Evolutionary conservation across 208 protist genomes (phyloP).

Genomic region (Trypanosoma vivax): DNA sequence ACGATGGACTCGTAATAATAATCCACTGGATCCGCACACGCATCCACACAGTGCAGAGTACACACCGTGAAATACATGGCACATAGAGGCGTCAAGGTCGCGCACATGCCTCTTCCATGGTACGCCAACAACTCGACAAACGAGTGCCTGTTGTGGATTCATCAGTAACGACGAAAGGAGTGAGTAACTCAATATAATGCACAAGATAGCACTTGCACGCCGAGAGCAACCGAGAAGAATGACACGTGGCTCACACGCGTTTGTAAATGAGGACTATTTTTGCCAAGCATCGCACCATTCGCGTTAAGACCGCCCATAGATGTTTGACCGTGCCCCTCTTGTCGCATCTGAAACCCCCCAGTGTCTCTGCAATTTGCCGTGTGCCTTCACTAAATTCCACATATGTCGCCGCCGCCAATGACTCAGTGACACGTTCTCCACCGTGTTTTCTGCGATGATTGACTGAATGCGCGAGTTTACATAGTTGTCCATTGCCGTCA

Average conservation of each 20-base stretch:
- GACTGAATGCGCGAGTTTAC: slow-evolving; percentile 81
- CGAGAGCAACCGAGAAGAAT: too few species aligned
- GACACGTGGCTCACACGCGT: not conserved
- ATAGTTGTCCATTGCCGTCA: slow-evolving; percentile 70
- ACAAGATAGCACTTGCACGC: too few species aligned
- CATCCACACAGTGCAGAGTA: too few species aligned
- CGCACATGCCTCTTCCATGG: too few species aligned
- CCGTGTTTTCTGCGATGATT: slow-evolving; percentile 87
- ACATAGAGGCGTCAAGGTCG: too few species aligned
- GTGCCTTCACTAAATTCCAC: slow-evolving; percentile 80
- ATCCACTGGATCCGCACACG: too few species aligned
- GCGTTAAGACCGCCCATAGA: slow-evolving; percentile 29
- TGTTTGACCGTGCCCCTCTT: slow-evolving; percentile 54
- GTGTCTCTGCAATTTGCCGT: slow-evolving; percentile 71
- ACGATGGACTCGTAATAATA: too few species aligned
- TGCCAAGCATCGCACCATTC: not conserved
- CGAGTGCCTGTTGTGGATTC: too few species aligned
- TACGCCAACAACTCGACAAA: too few species aligned
- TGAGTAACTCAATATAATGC: too few species aligned
- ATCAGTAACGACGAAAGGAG: too few species aligned
- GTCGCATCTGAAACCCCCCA: slow-evolving; percentile 70
- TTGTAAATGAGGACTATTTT: not conserved
- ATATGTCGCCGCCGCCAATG: slow-evolving; percentile 82
- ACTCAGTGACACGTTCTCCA: slow-evolving; percentile 74
- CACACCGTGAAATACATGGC: too few species aligned